Percentiles rank a stretch among this genome's conserved stretches.
Evolutionary conservation across 352 stramenopile genomes (phyloP).

Genomic region (Phytophthora podocarpi): DNA sequence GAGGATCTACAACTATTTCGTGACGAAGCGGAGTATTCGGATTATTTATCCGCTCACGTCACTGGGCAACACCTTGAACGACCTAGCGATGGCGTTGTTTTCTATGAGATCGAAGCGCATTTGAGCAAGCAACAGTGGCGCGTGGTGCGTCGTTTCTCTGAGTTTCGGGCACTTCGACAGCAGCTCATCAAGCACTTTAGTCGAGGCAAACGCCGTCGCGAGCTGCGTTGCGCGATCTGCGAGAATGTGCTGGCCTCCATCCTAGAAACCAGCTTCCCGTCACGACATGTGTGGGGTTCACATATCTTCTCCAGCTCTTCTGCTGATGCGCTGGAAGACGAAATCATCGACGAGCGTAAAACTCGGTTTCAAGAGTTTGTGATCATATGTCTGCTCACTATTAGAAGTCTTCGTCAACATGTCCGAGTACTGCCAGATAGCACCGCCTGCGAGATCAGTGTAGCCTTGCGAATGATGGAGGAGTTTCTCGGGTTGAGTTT

Average conservation of each 20-base stretch:
- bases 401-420: constrained; percentile 74
- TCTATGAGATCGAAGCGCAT: constrained; percentile 73
- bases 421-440: constrained; percentile 52
- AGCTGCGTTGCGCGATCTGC: constrained; percentile 59
- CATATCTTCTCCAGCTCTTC: constrained; percentile 28
- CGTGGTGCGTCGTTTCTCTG: constrained; percentile 70
- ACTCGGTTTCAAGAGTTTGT: constrained; percentile 63
- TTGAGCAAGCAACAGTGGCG: constrained; percentile 70
- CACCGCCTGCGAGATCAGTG: constrained; percentile 56
- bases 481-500: constrained; percentile 78
- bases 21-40: constrained; percentile 82
- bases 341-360: constrained; percentile 59
- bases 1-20: constrained; percentile 61
- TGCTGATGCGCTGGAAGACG: constrained; percentile 9
- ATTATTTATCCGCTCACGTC: constrained; percentile 62
- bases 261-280: constrained; percentile 54
- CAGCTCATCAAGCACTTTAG: constrained; percentile 69
- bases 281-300: constrained; percentile 45
- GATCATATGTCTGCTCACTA: constrained; percentile 45
- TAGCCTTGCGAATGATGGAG: constrained; percentile 59
- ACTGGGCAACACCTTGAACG: constrained; percentile 53
- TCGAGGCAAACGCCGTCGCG: constrained; percentile 32
- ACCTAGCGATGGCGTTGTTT: constrained; percentile 54
- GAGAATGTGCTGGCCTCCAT: constrained; percentile 68
- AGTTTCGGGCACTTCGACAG: constrained; percentile 63